phyloP scores from a whole-genome alignment of 2,329 filamentous ascomycete species.

The Rhynchosporium agropyri region DNA sequence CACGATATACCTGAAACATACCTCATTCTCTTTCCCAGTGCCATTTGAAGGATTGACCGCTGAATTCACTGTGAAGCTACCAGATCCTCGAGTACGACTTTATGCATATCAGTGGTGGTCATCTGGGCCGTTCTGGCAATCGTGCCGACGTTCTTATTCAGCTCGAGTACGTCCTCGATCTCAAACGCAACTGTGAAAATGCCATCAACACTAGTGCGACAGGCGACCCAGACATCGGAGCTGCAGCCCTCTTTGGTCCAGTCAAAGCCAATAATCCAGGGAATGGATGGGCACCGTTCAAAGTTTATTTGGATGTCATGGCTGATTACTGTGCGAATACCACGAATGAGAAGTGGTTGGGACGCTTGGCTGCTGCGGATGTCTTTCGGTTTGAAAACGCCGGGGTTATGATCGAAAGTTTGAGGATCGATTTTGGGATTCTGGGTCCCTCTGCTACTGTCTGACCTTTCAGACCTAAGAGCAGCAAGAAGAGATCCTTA shows the following conservation, averaged over 20 bases:
- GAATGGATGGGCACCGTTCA: conserved; percentile 35
- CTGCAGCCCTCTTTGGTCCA: conserved; percentile 16
- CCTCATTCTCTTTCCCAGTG: too few relatives aligned
- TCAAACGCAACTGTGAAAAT: conserved; percentile 29
- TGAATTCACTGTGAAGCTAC: conserved; percentile 9
- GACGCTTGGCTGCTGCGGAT: conserved; percentile 33
- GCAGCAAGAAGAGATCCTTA: background rate
- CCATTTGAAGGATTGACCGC: too few relatives aligned
- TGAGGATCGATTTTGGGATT: conserved; percentile 34
- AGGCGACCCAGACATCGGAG: conserved; percentile 11
- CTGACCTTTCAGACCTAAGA: background rate
- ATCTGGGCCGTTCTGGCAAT: conserved; percentile 33
- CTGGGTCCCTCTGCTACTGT: conserved; percentile 19
- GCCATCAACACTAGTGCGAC: conserved; percentile 29
- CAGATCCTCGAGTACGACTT: conserved; percentile 40
- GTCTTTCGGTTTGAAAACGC: conserved; percentile 36
- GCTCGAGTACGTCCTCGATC: conserved; percentile 35
- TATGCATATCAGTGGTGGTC: conserved; percentile 36
- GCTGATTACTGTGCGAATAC: conserved; percentile 29
- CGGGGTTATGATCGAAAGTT: conserved; percentile 31
- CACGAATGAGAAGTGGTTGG: conserved; percentile 37
- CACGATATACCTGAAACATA: too few relatives aligned
- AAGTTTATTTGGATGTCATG: conserved; percentile 29
- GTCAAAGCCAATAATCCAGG: conserved; percentile 30
- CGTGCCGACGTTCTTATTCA: conserved; percentile 33